Conservation (phyloP, 2,329 filamentous ascomycete genomes). For the Fusarium agapanthi region DNA sequence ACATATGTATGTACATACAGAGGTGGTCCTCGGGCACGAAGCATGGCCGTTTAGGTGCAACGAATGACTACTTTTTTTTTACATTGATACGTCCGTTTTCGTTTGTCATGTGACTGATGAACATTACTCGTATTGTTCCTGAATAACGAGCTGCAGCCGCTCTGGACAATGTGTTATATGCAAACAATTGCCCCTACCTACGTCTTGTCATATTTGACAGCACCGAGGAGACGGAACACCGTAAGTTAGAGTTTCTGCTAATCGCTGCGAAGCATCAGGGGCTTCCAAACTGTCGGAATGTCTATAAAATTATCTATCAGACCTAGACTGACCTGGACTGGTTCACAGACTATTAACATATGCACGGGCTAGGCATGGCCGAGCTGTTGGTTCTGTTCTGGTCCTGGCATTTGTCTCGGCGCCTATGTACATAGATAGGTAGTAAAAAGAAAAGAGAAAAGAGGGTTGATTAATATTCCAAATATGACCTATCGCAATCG, state of each 20-base stretch:
- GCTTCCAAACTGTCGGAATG: conserved; percentile 22
- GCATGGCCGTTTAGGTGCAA: not conserved
- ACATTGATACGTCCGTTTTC: not conserved
- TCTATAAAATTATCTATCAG: not conserved
- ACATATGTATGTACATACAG: not conserved
- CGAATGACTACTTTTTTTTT: not conserved
- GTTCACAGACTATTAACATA: not conserved
- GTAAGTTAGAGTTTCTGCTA: not conserved
- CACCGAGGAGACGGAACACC: conserved; percentile 2
- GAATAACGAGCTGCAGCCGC: not conserved
- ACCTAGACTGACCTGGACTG: not conserved
- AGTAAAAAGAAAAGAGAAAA: conserved; percentile 9
- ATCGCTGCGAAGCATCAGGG: not conserved
- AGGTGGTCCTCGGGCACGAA: not conserved
- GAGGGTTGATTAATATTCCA: conserved; percentile 26
- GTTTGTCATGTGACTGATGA: not conserved
- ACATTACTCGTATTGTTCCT: not conserved
- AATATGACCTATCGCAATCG: conserved; percentile 28
- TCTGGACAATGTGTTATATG: not conserved
- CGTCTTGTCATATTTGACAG: not conserved
- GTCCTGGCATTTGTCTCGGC: conserved; percentile 12
- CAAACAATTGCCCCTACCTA: not conserved
- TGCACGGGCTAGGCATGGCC: conserved; percentile 18
- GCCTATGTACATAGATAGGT: not conserved
- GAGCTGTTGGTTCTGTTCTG: conserved; percentile 16